A percentile compares a stretch with the other conserved stretches of the same genome.
Conservation (phyloP, 352 stramenopile species). For the Albugo laibachii region DNA sequence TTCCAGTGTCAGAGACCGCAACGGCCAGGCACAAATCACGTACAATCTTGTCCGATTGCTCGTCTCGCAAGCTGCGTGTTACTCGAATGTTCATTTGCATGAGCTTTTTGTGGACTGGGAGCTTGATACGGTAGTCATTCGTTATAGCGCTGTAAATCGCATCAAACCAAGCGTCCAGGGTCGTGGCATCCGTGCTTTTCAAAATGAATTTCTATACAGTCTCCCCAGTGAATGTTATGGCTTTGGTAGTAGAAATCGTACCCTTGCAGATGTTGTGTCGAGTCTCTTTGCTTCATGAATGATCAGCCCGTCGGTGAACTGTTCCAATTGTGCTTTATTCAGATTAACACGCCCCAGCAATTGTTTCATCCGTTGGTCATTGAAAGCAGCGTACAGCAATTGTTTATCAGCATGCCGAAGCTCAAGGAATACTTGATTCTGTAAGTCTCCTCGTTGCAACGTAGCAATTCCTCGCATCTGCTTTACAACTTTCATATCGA, state of each 20-base stretch:
- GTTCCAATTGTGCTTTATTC: constrained; percentile 37
- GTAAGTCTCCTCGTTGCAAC: neutral
- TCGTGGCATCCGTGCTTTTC: constrained; percentile 56
- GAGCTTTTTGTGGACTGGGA: too few relatives aligned
- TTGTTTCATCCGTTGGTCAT: constrained; percentile 50
- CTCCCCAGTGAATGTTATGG: neutral
- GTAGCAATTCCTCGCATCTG: neutral
- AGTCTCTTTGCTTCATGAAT: constrained; percentile 32
- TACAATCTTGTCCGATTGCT: constrained; percentile 26
- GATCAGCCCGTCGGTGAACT: constrained; percentile 46
- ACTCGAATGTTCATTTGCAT: constrained; percentile 13
- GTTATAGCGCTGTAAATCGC: constrained; percentile 56
- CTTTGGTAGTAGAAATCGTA: neutral
- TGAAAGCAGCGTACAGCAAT: constrained; percentile 6
- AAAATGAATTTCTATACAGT: constrained; percentile 38
- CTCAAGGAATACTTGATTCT: neutral
- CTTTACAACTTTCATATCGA: neutral
- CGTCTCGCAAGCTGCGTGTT: constrained; percentile 17
- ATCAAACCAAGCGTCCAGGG: constrained; percentile 60
- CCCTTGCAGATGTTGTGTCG: constrained; percentile 13
- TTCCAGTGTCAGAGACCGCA: constrained; percentile 30
- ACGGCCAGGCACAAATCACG: constrained; percentile 6
- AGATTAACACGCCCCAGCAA: constrained; percentile 40
- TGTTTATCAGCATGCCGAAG: neutral
- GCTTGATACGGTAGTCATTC: constrained; percentile 6